Evolutionary conservation across 164 flowering plant species (phyloP).

Genomic region (Tetrastigma voinierianum): DNA sequence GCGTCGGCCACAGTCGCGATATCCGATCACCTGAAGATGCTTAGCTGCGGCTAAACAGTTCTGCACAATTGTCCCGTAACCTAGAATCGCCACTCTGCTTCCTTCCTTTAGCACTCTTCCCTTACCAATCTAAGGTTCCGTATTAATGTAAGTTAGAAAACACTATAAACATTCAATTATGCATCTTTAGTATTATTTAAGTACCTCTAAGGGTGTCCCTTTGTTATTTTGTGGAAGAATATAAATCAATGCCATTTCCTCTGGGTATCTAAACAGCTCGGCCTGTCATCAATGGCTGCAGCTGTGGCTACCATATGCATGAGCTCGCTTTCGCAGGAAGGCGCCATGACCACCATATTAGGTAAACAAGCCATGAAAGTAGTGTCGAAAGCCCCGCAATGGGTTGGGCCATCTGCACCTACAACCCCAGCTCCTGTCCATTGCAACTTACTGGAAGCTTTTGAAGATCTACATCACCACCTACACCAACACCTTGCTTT

Average conservation of each 20-base stretch:
- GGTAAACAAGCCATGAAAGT: conserved; percentile 59
- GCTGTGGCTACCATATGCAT: conserved; percentile 63
- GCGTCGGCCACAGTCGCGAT: conserved; percentile 45
- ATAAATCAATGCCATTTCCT: conserved; percentile 41
- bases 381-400: conserved; percentile 51
- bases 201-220: conserved; percentile 50
- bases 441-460: conserved; percentile 52
- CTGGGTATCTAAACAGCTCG: conserved; percentile 51
- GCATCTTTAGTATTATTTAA: background rate
- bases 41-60: conserved; percentile 32
- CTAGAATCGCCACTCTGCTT: conserved; percentile 35
- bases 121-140: conserved; percentile 35
- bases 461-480: conserved; percentile 61
- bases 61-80: conserved; percentile 36
- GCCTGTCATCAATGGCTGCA: conserved; percentile 44
- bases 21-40: conserved; percentile 22
- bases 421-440: conserved; percentile 58
- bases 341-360: conserved; percentile 65
- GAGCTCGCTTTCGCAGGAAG: conserved; percentile 41
- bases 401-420: conserved; percentile 62
- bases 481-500: conserved; percentile 12
- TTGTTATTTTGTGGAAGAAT: conserved; percentile 42
- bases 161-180: background rate
- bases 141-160: background rate
- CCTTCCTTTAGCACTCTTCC: conserved; percentile 44